Evolutionary conservation across 169 alveolate genomes (phyloP), one percentile per base, ranked within the genome.

Genomic region (Eimeria tenella): DNA sequence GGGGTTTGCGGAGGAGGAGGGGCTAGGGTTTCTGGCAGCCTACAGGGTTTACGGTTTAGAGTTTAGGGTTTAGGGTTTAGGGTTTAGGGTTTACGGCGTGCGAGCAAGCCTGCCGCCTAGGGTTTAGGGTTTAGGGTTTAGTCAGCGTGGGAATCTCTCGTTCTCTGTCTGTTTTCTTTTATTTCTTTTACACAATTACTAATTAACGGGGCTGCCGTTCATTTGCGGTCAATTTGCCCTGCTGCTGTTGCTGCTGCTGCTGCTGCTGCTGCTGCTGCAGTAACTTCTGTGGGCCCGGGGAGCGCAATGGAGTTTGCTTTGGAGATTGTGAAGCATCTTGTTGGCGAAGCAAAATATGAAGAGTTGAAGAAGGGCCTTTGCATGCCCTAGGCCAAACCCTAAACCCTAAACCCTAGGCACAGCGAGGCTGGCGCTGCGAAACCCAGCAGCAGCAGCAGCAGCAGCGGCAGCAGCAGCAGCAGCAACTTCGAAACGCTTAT

Each of bases 261-360:
- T n/a, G 11, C 58, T 25, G 17, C 84, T 49, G 58, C 55, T 49
- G 17, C 75, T n/a, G 25, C 75, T 5, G 31, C 75, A 65, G 31
- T n/a, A 65, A 94, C 97, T 8, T 94, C 97, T 71, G 73, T 93
- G 92, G 98, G 98, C 6, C 98, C 98, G 23, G 96, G 96, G 42
- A 82, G 97, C 56, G 96, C 98, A 42, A 65, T 94, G 58, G 96
- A 94, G 88, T 96, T 97, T 90, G 95, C 97, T n/a, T 83, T 93
- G 68, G 74, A 65, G 62, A 68, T 79, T 17, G 87, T 82, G 4
- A 90, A 93, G 25, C 60, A 25, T 4, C 83, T 90, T 21, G 55
- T 25, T 42, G 89, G 74, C 52, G 56, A 31, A 58, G 89, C 89
- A 74, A 87, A 87, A 81, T 21, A 21, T n/a, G 83, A n/a, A n/a